phyloP scores from a whole-genome alignment of 441 rosid genomes.

The Melastoma candidum region DNA sequence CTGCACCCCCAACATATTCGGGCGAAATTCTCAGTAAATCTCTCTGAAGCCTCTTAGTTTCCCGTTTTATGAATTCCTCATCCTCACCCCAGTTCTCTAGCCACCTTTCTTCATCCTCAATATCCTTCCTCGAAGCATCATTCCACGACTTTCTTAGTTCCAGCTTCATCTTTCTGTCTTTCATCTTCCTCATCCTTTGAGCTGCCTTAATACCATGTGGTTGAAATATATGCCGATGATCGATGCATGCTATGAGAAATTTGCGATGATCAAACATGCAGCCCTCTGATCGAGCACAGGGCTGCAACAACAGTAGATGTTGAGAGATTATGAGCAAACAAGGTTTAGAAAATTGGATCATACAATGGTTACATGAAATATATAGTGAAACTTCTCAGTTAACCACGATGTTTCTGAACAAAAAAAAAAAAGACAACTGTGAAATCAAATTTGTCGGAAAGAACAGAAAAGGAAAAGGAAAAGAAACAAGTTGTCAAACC shows the following conservation, averaged over 20 bases:
- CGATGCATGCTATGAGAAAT: conserved; percentile 97
- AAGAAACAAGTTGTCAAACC: background rate
- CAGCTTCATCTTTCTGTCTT: conserved; percentile 73
- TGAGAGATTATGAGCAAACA: conserved; percentile 6
- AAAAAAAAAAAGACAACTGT: background rate
- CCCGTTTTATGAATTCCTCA: conserved; percentile 97
- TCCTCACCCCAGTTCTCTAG: conserved; percentile 98
- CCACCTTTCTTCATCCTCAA: conserved; percentile 98
- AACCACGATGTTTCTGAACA: conserved; percentile 3
- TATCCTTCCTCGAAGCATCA: conserved; percentile 88
- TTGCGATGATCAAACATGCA: conserved; percentile 98
- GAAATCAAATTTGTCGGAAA: background rate
- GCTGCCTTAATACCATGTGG: conserved; percentile 56
- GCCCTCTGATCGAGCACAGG: conserved; percentile 89
- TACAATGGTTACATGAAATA: no score
- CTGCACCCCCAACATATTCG: conserved; percentile 81
- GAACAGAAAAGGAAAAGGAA: background rate
- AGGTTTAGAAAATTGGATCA: no score
- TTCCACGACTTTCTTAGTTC: conserved; percentile 66
- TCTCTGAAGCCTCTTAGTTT: conserved; percentile 88
- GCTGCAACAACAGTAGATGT: conserved; percentile 45
- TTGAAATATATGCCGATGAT: conserved; percentile 81
- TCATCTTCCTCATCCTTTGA: conserved; percentile 60
- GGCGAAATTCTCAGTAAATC: conserved; percentile 95
- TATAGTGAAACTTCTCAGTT: no score